Percentiles rank a stretch among this genome's conserved stretches.
Conservation (phyloP, 2,329 filamentous ascomycete species). For the Hypoxylon sp. region DNA sequence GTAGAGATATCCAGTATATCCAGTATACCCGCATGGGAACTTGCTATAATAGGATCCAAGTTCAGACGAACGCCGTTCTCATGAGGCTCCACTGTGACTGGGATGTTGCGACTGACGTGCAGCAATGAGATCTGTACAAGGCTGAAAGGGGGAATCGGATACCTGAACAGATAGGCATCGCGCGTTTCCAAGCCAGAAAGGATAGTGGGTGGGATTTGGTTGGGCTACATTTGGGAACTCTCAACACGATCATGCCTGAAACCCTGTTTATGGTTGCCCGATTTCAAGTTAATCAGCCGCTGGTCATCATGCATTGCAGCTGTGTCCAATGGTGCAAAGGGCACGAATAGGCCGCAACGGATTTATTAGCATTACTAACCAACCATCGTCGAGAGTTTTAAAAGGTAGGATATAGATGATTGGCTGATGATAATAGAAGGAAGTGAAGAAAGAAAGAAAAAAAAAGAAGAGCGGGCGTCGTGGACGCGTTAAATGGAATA, state of each 20-base stretch:
- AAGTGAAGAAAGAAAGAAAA: conserved; percentile 24
- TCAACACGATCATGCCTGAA: conserved; percentile 41
- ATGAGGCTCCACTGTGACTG: conserved; percentile 45
- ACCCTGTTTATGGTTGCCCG: conserved; percentile 38
- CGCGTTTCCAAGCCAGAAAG: conserved; percentile 41
- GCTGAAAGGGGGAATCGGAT: conserved; percentile 52
- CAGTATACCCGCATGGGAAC: conserved; percentile 28
- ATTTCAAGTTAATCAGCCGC: conserved; percentile 44
- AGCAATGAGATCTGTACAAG: conserved; percentile 52
- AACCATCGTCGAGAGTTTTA: conserved; percentile 20
- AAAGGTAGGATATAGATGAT: conserved; percentile 28
- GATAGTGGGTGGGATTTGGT: conserved; percentile 41
- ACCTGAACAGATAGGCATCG: conserved; percentile 44
- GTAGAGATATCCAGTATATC: conserved; percentile 10
- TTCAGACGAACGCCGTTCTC: conserved; percentile 46
- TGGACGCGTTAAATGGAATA: conserved; percentile 45
- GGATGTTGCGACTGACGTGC: conserved; percentile 53
- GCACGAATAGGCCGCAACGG: conserved; percentile 37
- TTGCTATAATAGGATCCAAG: conserved; percentile 34
- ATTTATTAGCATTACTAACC: conserved; percentile 33
- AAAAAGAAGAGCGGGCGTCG: conserved; percentile 31
- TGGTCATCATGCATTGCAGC: conserved; percentile 47
- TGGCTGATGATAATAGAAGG: conserved; percentile 27
- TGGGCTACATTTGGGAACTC: conserved; percentile 42
- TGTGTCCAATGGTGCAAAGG: conserved; percentile 34